Percentiles rank a stretch among this genome's conserved stretches.
Evolutionary conservation across 495 filamentous ascomycete genomes (phyloP).

Genomic region (Pseudevernia furfuracea): DNA sequence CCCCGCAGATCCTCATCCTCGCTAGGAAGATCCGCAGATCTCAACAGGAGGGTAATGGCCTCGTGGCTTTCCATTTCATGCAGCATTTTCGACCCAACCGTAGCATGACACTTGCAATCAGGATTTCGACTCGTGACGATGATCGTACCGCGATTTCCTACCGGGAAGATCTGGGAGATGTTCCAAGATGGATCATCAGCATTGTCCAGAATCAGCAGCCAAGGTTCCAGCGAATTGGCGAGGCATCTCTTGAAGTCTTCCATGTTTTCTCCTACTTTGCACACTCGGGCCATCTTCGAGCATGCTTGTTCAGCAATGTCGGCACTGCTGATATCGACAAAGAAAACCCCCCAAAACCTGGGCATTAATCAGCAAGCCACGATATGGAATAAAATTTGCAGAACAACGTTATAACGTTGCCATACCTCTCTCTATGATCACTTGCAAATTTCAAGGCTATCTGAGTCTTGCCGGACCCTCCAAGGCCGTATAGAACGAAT

Average conservation of each 20-base stretch:
- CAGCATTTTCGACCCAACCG: slow-evolving; percentile 29
- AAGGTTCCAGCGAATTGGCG: slow-evolving; percentile 28
- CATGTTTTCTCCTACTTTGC: slow-evolving; percentile 24
- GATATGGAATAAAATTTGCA: neutral
- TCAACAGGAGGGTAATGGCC: slow-evolving; percentile 31
- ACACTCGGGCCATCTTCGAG: slow-evolving; percentile 25
- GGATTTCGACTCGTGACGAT: slow-evolving; percentile 39
- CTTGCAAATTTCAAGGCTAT: slow-evolving; percentile 35
- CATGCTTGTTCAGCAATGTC: slow-evolving; percentile 29
- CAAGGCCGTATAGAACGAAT: slow-evolving; percentile 34
- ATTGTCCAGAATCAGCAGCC: slow-evolving; percentile 44
- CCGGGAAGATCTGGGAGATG: slow-evolving; percentile 33
- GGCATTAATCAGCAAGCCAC: neutral
- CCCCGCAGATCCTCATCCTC: slow-evolving; percentile 4
- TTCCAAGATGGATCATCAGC: slow-evolving; percentile 38
- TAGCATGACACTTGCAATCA: slow-evolving; percentile 28
- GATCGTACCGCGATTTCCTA: slow-evolving; percentile 31
- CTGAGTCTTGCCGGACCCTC: slow-evolving; percentile 38
- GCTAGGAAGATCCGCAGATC: slow-evolving; percentile 9
- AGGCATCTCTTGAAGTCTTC: slow-evolving; percentile 32
- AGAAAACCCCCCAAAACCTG: slow-evolving; percentile 38
- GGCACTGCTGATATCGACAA: slow-evolving; percentile 35
- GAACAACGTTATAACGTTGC: neutral
- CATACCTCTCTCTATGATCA: slow-evolving; percentile 32
- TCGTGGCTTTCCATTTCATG: slow-evolving; percentile 30